phyloP scores from a whole-genome alignment of 129 eudicot species.

The Escallonia rubra region DNA sequence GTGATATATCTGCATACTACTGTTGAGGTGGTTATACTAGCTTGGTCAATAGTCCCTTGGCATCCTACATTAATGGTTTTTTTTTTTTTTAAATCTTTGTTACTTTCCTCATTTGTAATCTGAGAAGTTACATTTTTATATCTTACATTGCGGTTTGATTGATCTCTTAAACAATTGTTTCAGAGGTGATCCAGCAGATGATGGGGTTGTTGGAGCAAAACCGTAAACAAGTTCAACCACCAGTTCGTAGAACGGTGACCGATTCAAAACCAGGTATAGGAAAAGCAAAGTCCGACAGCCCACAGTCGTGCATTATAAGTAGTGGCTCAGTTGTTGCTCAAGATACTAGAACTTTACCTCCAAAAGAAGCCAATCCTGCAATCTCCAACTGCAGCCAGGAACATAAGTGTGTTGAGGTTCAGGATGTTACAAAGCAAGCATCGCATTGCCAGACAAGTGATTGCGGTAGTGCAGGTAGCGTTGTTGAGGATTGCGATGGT shows the following conservation, averaged over 20 bases:
- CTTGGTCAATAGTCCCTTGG: too few relatives aligned
- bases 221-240: constrained; percentile 23
- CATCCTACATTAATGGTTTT: background rate
- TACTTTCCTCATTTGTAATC: background rate
- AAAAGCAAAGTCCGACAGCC: constrained; percentile 29
- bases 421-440: constrained; percentile 9
- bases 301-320: constrained; percentile 30
- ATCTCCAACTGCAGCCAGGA: background rate
- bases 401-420: constrained; percentile 6
- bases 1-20: too few relatives aligned
- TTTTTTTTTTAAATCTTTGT: background rate
- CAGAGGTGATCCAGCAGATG: constrained; percentile 72
- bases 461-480: constrained; percentile 51
- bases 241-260: constrained; percentile 11
- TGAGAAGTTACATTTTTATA: background rate
- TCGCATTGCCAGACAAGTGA: constrained; percentile 31
- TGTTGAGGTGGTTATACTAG: too few relatives aligned
- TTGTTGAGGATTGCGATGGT: constrained; percentile 48
- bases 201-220: constrained; percentile 29
- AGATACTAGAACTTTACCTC: constrained; percentile 11
- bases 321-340: constrained; percentile 9
- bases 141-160: background rate
- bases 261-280: constrained; percentile 16
- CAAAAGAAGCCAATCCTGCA: background rate
- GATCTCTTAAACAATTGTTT: constrained; percentile 4